Evolutionary conservation across 1,284 basidiomycete genomes (phyloP), one percentile per base, ranked within the genome.

Genomic region (Abortiporus biennis): DNA sequence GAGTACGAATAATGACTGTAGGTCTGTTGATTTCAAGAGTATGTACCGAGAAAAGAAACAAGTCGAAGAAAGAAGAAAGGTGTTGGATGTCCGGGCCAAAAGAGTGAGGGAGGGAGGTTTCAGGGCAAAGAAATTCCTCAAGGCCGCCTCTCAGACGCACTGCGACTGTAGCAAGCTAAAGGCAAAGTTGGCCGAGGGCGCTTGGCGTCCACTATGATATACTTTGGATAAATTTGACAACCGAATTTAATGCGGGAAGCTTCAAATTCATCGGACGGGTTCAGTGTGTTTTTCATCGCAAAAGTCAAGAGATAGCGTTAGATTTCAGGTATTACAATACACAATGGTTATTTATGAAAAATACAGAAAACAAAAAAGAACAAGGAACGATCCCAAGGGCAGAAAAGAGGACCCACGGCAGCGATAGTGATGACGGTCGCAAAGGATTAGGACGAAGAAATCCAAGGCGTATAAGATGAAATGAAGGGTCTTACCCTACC

Each of bases 251-350:
- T n/a, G n/a, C n/a, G n/a, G n/a, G n/a, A n/a, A n/a, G n/a, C n/a
- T n/a, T n/a, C n/a, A n/a, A n/a, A n/a, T n/a, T n/a, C n/a, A n/a
- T n/a, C n/a, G n/a, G n/a, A n/a, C n/a, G n/a, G n/a, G n/a, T n/a
- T n/a, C n/a, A n/a, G n/a, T n/a, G n/a, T n/a, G n/a, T n/a, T n/a
- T n/a, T n/a, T n/a, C n/a, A n/a, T n/a, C n/a, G n/a, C n/a, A n/a
- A n/a, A 34, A 24, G 33, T 29, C 22, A 23, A 36, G 22, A 36
- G 33, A 35, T 32, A 42, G 25, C 36, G 32, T 37, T 43, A 43
- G 42, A 43, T 43, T 43, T 29, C 22, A 32, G 17, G 25, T 12
- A n/a, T 6, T 43, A 43, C 42, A 43, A 43, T 43, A 43, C 42
- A 43, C 24, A 19, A 40, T 15, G 12, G 38, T 30, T 31, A 29